Percentiles rank a stretch among this genome's conserved stretches.
phyloP scores from a whole-genome alignment of 257 asterid species.

The Ilex asprella region DNA sequence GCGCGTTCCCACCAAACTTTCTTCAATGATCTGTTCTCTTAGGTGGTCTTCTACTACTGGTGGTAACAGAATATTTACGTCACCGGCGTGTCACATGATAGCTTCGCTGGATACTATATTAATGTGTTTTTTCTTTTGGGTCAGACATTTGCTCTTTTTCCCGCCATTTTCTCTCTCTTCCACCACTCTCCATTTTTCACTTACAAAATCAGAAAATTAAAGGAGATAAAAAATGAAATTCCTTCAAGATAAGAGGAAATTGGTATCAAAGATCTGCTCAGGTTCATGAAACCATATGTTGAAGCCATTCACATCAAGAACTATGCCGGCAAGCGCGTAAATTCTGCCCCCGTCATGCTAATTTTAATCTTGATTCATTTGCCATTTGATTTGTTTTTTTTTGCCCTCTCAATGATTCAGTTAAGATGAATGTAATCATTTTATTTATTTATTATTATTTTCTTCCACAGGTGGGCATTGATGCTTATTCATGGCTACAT shows the following conservation, averaged over 20 bases:
- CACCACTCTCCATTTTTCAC: constrained; percentile 5
- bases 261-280: constrained; percentile 80
- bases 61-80: too few species aligned
- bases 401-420: too few species aligned
- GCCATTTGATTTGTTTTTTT: neutral
- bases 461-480: constrained; percentile 61
- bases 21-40: too few species aligned
- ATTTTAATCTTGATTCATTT: neutral
- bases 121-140: too few species aligned
- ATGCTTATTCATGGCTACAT: constrained; percentile 89
- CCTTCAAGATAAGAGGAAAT: constrained; percentile 23
- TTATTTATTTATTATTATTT: neutral
- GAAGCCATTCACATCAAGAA: constrained; percentile 63
- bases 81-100: too few species aligned
- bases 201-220: too few species aligned
- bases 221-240: constrained; percentile 6
- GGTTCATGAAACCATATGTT: constrained; percentile 65
- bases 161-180: constrained; percentile 24
- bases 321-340: constrained; percentile 65
- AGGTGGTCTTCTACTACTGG: too few species aligned
- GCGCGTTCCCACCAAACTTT: too few species aligned
- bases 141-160: constrained; percentile 13
- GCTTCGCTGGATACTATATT: too few species aligned
- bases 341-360: neutral
- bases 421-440: neutral